phyloP scores from a whole-genome alignment of 495 filamentous ascomycete species.

The Xylaria intraflava region DNA sequence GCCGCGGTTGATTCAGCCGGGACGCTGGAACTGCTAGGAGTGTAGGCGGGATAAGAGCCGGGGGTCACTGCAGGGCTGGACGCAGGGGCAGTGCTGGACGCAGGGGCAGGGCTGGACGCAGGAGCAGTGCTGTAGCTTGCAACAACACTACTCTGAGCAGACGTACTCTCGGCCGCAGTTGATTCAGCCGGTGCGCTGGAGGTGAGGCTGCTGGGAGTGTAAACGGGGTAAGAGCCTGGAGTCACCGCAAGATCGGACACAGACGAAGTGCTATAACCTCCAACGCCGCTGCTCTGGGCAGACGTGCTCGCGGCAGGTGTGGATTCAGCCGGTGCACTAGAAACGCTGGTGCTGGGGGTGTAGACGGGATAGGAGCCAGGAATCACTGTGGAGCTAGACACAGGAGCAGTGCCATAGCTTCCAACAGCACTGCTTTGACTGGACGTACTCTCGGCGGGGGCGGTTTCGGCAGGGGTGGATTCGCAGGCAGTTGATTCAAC shows the following conservation, averaged over 20 bases:
- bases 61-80: neutral
- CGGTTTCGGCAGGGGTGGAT: constrained; percentile 14
- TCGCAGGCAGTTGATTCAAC: constrained; percentile 8
- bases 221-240: constrained; percentile 1
- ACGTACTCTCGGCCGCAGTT: constrained; percentile 14
- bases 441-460: constrained; percentile 15
- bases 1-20: neutral
- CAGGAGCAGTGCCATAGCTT: neutral
- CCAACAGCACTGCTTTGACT: constrained; percentile 3
- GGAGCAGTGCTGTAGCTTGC: neutral
- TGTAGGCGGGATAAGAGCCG: constrained; percentile 8
- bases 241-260: neutral
- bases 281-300: constrained; percentile 5
- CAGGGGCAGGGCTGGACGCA: neutral
- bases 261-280: constrained; percentile 12
- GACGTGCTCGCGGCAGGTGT: neutral
- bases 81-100: neutral
- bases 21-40: constrained; percentile 6
- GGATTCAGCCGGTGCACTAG: neutral
- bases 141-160: constrained; percentile 4
- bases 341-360: too few relatives aligned
- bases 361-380: too few relatives aligned
- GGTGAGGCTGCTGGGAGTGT: neutral
- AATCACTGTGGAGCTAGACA: neutral
- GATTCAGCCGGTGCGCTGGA: constrained; percentile 7